phyloP scores from a whole-genome alignment of 495 filamentous ascomycete species.

The Lichenothelia convexa region DNA sequence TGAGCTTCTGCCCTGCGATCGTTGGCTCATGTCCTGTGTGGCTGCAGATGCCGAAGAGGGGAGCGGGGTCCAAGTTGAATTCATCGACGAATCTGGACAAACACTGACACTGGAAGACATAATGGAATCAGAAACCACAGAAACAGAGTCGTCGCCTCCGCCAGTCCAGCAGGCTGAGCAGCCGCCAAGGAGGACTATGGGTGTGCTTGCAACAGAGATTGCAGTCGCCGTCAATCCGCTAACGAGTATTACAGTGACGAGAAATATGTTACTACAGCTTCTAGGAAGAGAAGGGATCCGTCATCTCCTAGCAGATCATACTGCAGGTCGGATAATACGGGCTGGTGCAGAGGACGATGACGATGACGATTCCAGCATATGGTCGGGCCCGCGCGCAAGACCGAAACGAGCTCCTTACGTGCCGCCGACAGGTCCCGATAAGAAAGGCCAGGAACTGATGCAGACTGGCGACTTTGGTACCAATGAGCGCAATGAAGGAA shows the following conservation, averaged over 20 bases:
- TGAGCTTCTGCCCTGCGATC: background rate
- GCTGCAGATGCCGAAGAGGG: conserved; percentile 16
- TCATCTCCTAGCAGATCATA: conserved; percentile 19
- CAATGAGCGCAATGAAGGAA: conserved; percentile 33
- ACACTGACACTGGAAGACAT: background rate
- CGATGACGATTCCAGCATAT: conserved; percentile 20
- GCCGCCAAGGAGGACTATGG: background rate
- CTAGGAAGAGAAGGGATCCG: conserved; percentile 22
- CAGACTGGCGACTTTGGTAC: conserved; percentile 57
- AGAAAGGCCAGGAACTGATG: conserved; percentile 61
- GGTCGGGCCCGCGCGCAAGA: too few species aligned
- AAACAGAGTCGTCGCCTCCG: too few species aligned
- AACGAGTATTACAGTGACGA: conserved; percentile 23
- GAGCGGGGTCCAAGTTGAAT: conserved; percentile 7
- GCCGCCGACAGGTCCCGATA: conserved; percentile 54
- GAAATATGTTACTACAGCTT: conserved; percentile 23
- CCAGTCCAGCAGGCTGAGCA: too few species aligned
- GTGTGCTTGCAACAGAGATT: background rate
- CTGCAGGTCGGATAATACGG: conserved; percentile 18
- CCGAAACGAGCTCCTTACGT: too few species aligned
- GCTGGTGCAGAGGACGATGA: conserved; percentile 25
- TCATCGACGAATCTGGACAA: conserved; percentile 23
- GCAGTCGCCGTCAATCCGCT: conserved; percentile 2
- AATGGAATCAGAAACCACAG: background rate
- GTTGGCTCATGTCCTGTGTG: background rate